A percentile compares a stretch with the other conserved stretches of the same genome.
phyloP scores from a whole-genome alignment of 2,329 filamentous ascomycete species.

The Diaporthe humulicola region DNA sequence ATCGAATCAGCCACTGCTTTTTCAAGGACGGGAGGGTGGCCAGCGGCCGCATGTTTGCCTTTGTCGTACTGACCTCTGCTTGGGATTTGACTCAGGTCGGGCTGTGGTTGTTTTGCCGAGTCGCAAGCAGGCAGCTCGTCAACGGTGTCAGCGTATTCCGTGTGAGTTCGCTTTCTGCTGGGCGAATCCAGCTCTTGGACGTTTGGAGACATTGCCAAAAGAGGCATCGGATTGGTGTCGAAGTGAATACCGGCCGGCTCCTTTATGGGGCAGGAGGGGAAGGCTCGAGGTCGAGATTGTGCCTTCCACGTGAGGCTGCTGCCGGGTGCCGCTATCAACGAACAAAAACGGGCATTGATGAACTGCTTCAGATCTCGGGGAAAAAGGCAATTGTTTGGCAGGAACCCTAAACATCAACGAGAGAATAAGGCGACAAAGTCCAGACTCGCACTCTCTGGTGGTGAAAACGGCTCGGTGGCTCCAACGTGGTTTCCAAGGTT shows the following conservation, averaged over 20 bases:
- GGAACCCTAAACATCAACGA: not conserved
- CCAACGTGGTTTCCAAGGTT: conserved; percentile 28
- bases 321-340: conserved; percentile 3
- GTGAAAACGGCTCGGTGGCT: conserved; percentile 1
- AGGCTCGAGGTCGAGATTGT: conserved; percentile 13
- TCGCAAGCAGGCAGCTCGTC: conserved; percentile 31
- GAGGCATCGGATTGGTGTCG: conserved; percentile 61
- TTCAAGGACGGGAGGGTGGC: not conserved
- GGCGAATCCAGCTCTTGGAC: conserved; percentile 59
- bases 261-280: not conserved
- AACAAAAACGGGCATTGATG: conserved; percentile 1
- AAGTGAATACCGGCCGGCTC: conserved; percentile 16
- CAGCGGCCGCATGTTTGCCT: not conserved
- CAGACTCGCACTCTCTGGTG: not conserved
- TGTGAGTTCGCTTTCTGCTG: conserved; percentile 60
- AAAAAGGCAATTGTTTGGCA: not conserved
- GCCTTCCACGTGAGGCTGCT: conserved; percentile 25
- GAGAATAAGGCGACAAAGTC: not conserved
- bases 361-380: not conserved
- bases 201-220: conserved; percentile 62
- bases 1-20: not conserved
- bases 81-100: not conserved
- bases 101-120: conserved; percentile 43
- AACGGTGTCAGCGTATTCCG: conserved; percentile 54
- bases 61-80: conserved; percentile 20